Base-by-base conservation (phyloP, 805 yeast species). In the Debaryomyces tyrocola region DNA sequence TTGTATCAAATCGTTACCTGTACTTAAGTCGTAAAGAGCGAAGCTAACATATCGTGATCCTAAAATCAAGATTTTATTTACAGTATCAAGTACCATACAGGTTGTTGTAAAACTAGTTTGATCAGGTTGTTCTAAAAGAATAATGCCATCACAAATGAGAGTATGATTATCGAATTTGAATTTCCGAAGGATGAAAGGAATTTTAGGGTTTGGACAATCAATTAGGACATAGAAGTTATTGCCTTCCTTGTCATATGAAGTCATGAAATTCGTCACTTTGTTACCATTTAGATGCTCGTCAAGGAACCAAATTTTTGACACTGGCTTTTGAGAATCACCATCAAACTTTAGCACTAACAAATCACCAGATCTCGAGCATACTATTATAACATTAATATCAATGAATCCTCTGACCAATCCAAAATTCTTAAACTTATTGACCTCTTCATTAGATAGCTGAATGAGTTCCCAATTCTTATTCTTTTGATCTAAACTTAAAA, bases 21-120 rank as follows among this genome's bases (percentile, higher is more conserved):
- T 55, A 1, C 41, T 41, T 17, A 82, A 54, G 38, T 77, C 70
- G 54, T 79, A 87, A 0, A 84, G 60, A 2, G 84, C 81, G 4
- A 90, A 34, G 0, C 87, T 79, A 12, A 89, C 87, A 56, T 77
- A 81, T 50, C 96, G 70, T 3, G 94, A 86, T 0, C 94, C 95
- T 15, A 90, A 63, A 14, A 85, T 56, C 1, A 88, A 56, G 62
- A 71, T 68, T 15, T 65, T 58, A 35, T 66, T 67, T 0, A 12
- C 52, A 1, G 59, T 48, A 51, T 77, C 80, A 33, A 73, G 64
- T 20, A 66, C 72, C 21, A 84, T 58, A n/a, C 84, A 77, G 0
- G 92, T 82, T 0, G 85, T 72, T 1, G 82, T 77, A 55, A 86
- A 82, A 20, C 56, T 53, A 14, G 75, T 71, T 9, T 69, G 71